Evolutionary conservation across 805 yeast species (phyloP), one percentile per base, ranked within the genome.

Genomic region (Ogataea angusta): DNA sequence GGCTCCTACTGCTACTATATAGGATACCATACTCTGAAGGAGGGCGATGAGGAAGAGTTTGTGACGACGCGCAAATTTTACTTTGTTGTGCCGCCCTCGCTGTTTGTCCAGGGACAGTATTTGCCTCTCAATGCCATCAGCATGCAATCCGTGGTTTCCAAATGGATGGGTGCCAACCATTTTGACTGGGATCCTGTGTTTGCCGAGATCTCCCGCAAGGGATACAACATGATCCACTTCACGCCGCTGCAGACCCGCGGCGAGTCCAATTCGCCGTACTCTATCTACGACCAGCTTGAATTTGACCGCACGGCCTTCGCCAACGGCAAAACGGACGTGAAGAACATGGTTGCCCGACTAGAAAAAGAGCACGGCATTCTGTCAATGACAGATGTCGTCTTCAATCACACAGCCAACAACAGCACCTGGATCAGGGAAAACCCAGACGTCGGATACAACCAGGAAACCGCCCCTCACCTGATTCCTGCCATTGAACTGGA

Each of bases 181-280:
- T 58, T 60, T 2, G 62, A 75, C 10, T 91, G 98, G 98, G 76
- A 77, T 42, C 59, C 64, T 1, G 67, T 85, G 42, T 85, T 91
- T 43, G 59, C 61, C 1, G 74, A 75, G 33, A 74, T 91, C 32
- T 64, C 81, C 12, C 59, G 64, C 7, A 93, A 93, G 62, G 90
- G 93, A 15, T 91, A 91, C 68, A 93, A 93, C 62, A 87, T 91
- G 96, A 70, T 93, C 31, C 99, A 91, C 67, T 91, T 91, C 61
- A 90, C 97, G 5, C 99, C 99, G 0, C 69, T 91, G 51, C 96
- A 91, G 63, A 67, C 80, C 48, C 73, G 98, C 41, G 99, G 99
- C 24, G 83, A 73, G 46, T 85, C 96, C 1, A 76, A 90, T 60
- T 90, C 97, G 6, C 99, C 99, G 0, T 91, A 90, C 59, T 86